Percentiles rank a stretch among this genome's conserved stretches.
phyloP scores from a whole-genome alignment of 2,329 filamentous ascomycete species.

The Fusarium musae region DNA sequence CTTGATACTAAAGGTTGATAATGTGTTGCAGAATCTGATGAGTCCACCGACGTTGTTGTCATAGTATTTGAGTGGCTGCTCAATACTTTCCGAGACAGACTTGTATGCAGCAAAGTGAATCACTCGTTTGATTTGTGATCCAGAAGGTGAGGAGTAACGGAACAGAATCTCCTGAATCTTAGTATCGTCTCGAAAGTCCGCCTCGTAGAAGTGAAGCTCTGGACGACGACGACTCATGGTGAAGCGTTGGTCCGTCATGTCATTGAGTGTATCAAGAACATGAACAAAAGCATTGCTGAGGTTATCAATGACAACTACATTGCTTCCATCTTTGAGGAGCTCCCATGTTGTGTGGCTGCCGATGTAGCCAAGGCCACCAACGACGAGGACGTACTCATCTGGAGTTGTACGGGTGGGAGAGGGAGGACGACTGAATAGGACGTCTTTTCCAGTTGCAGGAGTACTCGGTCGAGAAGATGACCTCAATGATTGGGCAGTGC shows the following conservation, averaged over 20 bases:
- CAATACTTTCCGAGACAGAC: slow-evolving; percentile 72
- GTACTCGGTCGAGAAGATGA: neutral
- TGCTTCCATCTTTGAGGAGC: neutral
- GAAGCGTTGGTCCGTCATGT: neutral
- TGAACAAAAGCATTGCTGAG: neutral
- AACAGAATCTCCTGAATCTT: neutral
- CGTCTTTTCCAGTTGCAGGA: neutral
- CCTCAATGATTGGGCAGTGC: neutral
- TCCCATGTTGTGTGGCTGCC: slow-evolving; percentile 8
- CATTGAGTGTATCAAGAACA: neutral
- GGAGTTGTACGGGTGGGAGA: neutral
- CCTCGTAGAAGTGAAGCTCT: slow-evolving; percentile 9
- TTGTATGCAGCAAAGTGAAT: slow-evolving; percentile 78
- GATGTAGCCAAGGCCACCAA: slow-evolving; percentile 13
- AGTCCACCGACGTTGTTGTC: slow-evolving; percentile 74
- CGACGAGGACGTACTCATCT: neutral
- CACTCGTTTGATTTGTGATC: slow-evolving; percentile 53
- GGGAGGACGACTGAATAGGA: neutral
- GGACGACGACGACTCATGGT: neutral
- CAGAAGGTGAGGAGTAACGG: neutral
- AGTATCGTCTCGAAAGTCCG: neutral
- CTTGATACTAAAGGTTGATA: slow-evolving; percentile 58
- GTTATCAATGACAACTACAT: slow-evolving; percentile 3
- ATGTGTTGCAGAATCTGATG: slow-evolving; percentile 62
- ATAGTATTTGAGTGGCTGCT: slow-evolving; percentile 70